These are phyloP conservation scores for Uronychia setigera DNA, from an alignment of 73 alveolate genomes.

Conservation along the genomic window DNA sequence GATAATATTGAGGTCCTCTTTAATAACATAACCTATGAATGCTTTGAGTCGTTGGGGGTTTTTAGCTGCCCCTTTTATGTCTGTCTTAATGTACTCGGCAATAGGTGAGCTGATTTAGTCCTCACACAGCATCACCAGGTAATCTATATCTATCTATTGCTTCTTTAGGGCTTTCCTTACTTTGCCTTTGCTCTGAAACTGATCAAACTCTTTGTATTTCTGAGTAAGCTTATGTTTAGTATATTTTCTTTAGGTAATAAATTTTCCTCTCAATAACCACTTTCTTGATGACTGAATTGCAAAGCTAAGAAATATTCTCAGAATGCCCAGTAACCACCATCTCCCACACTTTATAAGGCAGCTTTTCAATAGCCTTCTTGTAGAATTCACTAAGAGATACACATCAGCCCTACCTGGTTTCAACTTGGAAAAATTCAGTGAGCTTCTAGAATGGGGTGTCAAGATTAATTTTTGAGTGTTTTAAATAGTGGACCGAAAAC, in stretches of 20 bases:
- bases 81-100: too few relatives aligned
- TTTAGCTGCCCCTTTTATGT: too few relatives aligned
- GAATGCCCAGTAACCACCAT: background rate
- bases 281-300: background rate
- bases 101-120: background rate
- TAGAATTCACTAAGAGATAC: background rate
- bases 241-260: background rate
- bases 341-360: background rate
- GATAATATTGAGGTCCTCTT: background rate
- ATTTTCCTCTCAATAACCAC: background rate
- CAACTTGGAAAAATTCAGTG: background rate
- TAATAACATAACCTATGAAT: background rate
- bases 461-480: background rate
- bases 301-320: background rate
- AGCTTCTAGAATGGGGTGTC: background rate
- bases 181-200: background rate
- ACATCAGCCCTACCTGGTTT: background rate
- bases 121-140: background rate
- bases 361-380: background rate
- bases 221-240: background rate
- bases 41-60: constrained; percentile 1
- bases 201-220: background rate
- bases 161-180: background rate
- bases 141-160: background rate
- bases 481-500: background rate